phyloP scores from a whole-genome alignment of 805 yeast genomes.

The Spathaspora boniae region DNA sequence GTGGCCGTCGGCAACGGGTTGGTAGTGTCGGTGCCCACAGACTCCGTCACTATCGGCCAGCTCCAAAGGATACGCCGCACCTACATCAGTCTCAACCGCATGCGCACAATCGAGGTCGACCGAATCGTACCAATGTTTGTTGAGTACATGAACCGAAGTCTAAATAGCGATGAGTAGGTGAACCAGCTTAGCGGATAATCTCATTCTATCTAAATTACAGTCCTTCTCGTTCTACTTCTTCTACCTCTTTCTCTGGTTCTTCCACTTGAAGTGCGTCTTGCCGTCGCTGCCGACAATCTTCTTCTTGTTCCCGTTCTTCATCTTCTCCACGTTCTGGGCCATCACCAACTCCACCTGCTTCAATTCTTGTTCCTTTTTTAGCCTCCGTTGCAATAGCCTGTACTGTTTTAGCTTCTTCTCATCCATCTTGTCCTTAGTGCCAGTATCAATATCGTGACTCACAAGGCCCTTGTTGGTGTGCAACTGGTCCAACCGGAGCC shows the following conservation, averaged over 20 bases:
- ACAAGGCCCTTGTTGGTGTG: constrained; percentile 33
- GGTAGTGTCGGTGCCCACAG: constrained; percentile 60
- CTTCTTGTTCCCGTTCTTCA: constrained; percentile 87
- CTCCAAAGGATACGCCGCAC: constrained; percentile 81
- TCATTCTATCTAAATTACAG: constrained; percentile 1
- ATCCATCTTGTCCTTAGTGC: constrained; percentile 32
- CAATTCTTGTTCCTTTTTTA: constrained; percentile 69
- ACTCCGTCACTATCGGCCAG: constrained; percentile 64
- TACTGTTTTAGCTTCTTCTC: constrained; percentile 60
- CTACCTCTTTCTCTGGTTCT: constrained; percentile 63
- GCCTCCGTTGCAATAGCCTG: constrained; percentile 56
- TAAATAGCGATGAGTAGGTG: constrained; percentile 30
- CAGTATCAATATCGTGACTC: constrained; percentile 28
- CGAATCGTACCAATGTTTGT: constrained; percentile 72
- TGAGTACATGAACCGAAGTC: constrained; percentile 69
- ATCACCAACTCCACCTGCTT: constrained; percentile 65
- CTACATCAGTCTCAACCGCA: constrained; percentile 74
- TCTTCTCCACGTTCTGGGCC: constrained; percentile 75
- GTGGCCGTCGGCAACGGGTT: constrained; percentile 41
- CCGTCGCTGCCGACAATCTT: constrained; percentile 69
- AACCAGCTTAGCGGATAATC: background rate
- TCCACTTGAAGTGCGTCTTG: constrained; percentile 76
- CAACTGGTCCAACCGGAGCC: constrained; percentile 62
- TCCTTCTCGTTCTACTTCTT: too few species aligned
- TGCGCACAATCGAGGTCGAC: constrained; percentile 67